Conservation (phyloP, 768 basidiomycete genomes). For the Dioszegia hungarica region DNA sequence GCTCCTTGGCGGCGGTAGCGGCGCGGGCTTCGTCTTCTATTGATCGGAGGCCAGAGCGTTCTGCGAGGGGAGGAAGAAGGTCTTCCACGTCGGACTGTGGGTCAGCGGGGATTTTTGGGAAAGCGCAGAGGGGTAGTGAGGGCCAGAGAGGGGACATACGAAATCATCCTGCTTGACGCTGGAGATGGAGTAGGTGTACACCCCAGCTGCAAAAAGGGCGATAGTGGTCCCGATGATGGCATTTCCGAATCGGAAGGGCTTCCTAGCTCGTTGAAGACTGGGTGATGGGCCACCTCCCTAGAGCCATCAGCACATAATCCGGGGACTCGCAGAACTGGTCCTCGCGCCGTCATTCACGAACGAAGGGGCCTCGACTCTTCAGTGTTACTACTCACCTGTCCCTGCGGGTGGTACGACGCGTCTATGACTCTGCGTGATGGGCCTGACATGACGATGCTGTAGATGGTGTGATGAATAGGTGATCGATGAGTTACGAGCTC, state of each 20-base stretch:
- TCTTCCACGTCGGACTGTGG: constrained; percentile 44
- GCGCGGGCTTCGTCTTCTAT: constrained; percentile 50
- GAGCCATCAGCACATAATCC: background rate
- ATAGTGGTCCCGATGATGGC: constrained; percentile 69
- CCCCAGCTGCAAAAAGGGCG: constrained; percentile 67
- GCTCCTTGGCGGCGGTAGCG: constrained; percentile 2
- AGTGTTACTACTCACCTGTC: constrained; percentile 31
- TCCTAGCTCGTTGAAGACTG: constrained; percentile 79
- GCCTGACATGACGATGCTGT: constrained; percentile 7
- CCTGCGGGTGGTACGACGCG: constrained; percentile 25
- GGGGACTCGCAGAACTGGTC: too few species aligned
- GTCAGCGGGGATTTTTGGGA: background rate
- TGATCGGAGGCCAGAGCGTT: constrained; percentile 39
- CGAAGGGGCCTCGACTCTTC: too few species aligned
- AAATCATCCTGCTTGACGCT: constrained; percentile 93
- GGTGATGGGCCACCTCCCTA: constrained; percentile 84
- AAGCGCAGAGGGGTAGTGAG: too few species aligned
- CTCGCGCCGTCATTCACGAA: too few species aligned
- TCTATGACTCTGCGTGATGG: constrained; percentile 11
- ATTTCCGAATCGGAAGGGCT: constrained; percentile 74
- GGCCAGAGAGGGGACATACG: constrained; percentile 23
- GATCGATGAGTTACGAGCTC: too few species aligned
- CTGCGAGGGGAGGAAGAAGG: constrained; percentile 48
- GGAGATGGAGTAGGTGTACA: constrained; percentile 88
- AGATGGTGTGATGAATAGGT: background rate